A percentile compares a stretch with the other conserved stretches of the same genome.
These are phyloP conservation scores for Oidium heveae DNA, from an alignment of 2,329 filamentous ascomycete species.

Conservation along the genomic window DNA sequence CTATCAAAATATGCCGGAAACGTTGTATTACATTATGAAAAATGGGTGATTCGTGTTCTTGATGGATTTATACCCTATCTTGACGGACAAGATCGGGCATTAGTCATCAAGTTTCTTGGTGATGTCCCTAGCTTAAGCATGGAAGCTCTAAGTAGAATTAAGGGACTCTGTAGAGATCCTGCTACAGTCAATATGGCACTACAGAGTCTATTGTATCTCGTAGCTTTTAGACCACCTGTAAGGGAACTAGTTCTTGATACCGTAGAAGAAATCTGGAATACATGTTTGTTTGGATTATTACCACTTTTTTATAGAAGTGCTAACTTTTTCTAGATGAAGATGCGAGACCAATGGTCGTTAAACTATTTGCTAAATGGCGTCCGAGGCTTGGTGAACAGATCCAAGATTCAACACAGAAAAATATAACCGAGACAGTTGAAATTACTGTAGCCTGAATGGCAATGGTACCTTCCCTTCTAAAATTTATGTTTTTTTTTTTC, in stretches of 20 bases:
- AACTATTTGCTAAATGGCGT: constrained; percentile 35
- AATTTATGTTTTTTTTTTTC: background rate
- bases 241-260: constrained; percentile 36
- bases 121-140: constrained; percentile 64
- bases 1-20: constrained; percentile 19
- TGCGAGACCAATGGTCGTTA: constrained; percentile 32
- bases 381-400: constrained; percentile 16
- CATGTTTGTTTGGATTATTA: constrained; percentile 24
- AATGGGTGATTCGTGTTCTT: constrained; percentile 56
- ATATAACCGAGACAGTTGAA: constrained; percentile 5
- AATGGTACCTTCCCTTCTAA: background rate
- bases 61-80: constrained; percentile 77
- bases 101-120: constrained; percentile 62
- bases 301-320: constrained; percentile 5
- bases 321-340: constrained; percentile 26
- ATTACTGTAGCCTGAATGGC: background rate
- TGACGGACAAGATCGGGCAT: constrained; percentile 69
- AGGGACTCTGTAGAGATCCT: constrained; percentile 38
- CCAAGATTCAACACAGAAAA: constrained; percentile 6
- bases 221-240: constrained; percentile 41
- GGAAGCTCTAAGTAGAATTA: constrained; percentile 48
- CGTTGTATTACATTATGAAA: constrained; percentile 44
- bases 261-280: constrained; percentile 39
- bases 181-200: constrained; percentile 36
- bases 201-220: constrained; percentile 38